Percentiles rank a stretch among this genome's conserved stretches.
These are phyloP conservation scores for Verticillium klebahnii DNA, from an alignment of 2,329 filamentous ascomycete genomes.

Conservation along the genomic window DNA sequence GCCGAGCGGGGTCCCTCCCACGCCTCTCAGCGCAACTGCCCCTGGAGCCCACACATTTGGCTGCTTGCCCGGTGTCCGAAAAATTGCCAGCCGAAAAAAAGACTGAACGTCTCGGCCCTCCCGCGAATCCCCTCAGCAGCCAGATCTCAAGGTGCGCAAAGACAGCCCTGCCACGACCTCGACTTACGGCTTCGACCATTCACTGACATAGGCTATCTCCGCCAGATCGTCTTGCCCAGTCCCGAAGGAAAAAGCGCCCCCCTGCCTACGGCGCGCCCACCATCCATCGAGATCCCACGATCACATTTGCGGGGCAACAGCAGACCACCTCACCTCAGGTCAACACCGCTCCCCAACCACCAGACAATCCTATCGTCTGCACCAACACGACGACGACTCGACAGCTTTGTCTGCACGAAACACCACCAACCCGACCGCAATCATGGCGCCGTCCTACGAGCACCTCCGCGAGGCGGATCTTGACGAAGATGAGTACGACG, in stretches of 20 bases:
- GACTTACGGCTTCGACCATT: background rate
- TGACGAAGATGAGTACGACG: constrained; percentile 78
- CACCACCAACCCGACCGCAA: constrained; percentile 34
- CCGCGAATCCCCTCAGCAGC: background rate
- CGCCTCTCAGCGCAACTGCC: background rate
- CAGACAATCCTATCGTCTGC: constrained; percentile 4
- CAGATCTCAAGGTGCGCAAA: background rate
- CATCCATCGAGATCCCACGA: background rate
- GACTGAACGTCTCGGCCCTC: background rate
- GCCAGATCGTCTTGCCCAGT: background rate
- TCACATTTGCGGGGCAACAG: background rate
- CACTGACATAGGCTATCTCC: background rate
- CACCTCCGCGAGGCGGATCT: constrained; percentile 88
- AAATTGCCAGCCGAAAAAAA: constrained; percentile 5
- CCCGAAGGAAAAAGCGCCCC: background rate
- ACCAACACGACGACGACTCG: constrained; percentile 3
- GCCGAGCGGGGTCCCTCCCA: constrained; percentile 3
- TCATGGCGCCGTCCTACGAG: constrained; percentile 92
- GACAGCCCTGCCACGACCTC: background rate
- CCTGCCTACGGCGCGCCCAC: background rate
- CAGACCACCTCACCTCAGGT: background rate
- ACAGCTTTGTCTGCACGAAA: background rate
- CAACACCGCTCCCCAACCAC: background rate
- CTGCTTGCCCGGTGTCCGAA: constrained; percentile 3
- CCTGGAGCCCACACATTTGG: constrained; percentile 2